These are phyloP conservation scores for Parachaetomium inaequale DNA, from an alignment of 495 filamentous ascomycete genomes.

Conservation along the genomic window DNA sequence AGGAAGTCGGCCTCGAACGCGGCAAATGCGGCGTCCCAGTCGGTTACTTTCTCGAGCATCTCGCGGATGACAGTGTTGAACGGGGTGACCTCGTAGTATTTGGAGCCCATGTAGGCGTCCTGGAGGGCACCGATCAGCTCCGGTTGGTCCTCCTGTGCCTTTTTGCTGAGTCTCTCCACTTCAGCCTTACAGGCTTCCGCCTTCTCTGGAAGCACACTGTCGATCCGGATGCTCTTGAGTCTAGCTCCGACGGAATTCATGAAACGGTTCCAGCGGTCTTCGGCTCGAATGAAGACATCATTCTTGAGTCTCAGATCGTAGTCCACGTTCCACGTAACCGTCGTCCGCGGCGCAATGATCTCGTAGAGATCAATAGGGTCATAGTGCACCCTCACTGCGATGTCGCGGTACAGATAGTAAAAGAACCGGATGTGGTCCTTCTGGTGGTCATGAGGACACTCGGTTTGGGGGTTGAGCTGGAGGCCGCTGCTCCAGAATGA, in stretches of 20 bases:
- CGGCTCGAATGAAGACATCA: constrained; percentile 74
- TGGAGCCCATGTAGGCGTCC: constrained; percentile 84
- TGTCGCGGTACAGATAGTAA: constrained; percentile 73
- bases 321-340: constrained; percentile 95
- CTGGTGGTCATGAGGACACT: constrained; percentile 87
- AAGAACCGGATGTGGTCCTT: constrained; percentile 90
- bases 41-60: constrained; percentile 86
- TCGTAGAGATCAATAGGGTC: constrained; percentile 91
- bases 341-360: constrained; percentile 84
- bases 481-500: constrained; percentile 91
- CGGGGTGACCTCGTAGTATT: constrained; percentile 94
- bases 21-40: constrained; percentile 87
- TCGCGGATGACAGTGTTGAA: constrained; percentile 81
- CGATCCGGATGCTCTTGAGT: constrained; percentile 80
- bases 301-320: constrained; percentile 89
- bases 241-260: constrained; percentile 79
- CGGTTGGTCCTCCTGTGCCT: constrained; percentile 75
- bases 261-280: constrained; percentile 78
- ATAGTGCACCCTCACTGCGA: constrained; percentile 77
- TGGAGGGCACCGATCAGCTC: constrained; percentile 72
- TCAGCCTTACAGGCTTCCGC: constrained; percentile 74
- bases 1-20: constrained; percentile 93
- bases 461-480: constrained; percentile 68
- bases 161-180: constrained; percentile 68
- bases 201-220: constrained; percentile 85